Base-by-base conservation (phyloP, 2,329 filamentous ascomycete species). In the Aureobasidium sp. region DNA sequence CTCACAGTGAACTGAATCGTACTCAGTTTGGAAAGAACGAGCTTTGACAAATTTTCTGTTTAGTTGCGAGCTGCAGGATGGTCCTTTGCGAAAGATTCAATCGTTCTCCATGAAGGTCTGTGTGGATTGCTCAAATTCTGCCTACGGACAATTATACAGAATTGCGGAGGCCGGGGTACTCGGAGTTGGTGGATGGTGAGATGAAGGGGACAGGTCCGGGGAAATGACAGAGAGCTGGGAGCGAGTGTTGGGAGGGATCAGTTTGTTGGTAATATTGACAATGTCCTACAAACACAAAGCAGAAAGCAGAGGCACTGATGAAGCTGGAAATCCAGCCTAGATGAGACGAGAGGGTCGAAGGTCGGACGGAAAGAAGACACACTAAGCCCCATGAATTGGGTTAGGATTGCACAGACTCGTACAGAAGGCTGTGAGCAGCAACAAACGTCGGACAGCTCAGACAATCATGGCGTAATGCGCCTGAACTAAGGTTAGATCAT, bases 381-480 rank as follows among this genome's bases (percentile, higher is more conserved):
- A 39, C 55, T 48, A 27, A 48, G 42, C 29, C 42, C 55, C 42
- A 6, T 58, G 42, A 58, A 48, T 47, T 47, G 42, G 34, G 41
- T 58, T 48, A 39, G 42, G 20, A 58, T 51, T 60, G 57, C 50
- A 62, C 50, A 56, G 34, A 39, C 41, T 42, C 60, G 51, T 55
- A 48, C 60, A 48, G 23, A 51, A 55, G 50, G 46, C 32, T 62
- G 60, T 27, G 46, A 48, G 42, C 41, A 51, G 41, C 41, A 47
- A 42, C 48, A 48, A 46, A 56, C 20, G 29, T 62, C 60, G 36
- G 59, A 53, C 48, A 62, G 48, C 48, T 41, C 51, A 62, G 48
- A 47, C 41, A 55, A 42, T 56, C 60, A 62, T 62, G 60, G 60
- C 60, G 60, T 56, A 62, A 62, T 56, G 17, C 34, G 50, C 51